Evolutionary conservation across 2,329 filamentous ascomycete species (phyloP), one percentile per base, ranked within the genome.

Genomic region (Colletotrichum lindemuthianum): DNA sequence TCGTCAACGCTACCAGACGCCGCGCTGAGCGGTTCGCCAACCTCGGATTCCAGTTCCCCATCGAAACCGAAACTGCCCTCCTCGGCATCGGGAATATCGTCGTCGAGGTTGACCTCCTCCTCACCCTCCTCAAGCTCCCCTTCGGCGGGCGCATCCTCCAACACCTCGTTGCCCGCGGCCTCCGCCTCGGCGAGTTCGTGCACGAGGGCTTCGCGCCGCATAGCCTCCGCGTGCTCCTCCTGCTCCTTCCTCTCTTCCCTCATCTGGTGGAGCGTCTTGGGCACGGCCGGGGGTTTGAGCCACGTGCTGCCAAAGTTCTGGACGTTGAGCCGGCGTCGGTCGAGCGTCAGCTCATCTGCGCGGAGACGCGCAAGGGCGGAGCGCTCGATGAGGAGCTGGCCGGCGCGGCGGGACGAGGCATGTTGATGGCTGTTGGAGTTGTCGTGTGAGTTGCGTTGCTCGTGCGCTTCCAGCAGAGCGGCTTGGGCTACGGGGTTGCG

Each of bases 231-330:
- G 65, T 94, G 92, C 77, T 99, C 96, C 74, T 95, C 90, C 59
- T 92, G 86, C 80, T 99, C 96, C 10, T 91, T 87, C 69, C 90
- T 88, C 80, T 99, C 96, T 78, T 99, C 96, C 45, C 91, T 90
- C 79, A 93, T 87, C 67, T 96, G 93, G 74, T 96, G 90, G 65
- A 97, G 87, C 1, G 95, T 97, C 82, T 98, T 99, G 61, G 88
- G 77, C 59, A 97, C 85, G 8, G 95, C 96, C 0, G 93, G 93
- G 0, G 96, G 96, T 63, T 91, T 92, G 60, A 99, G 89, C 96
- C 96, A 99, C 48, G 86, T 87, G 69, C 90, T 91, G 65, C 96
- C 96, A 74, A 96, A 97, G 72, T 93, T 92, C 51, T 91, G 87
- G 36, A 98, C 90, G 69, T 95, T 93, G 51, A 87, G 80, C 72